These are phyloP conservation scores for Withania somnifera DNA, from an alignment of 305 asterid genomes.

Conservation along the genomic window DNA sequence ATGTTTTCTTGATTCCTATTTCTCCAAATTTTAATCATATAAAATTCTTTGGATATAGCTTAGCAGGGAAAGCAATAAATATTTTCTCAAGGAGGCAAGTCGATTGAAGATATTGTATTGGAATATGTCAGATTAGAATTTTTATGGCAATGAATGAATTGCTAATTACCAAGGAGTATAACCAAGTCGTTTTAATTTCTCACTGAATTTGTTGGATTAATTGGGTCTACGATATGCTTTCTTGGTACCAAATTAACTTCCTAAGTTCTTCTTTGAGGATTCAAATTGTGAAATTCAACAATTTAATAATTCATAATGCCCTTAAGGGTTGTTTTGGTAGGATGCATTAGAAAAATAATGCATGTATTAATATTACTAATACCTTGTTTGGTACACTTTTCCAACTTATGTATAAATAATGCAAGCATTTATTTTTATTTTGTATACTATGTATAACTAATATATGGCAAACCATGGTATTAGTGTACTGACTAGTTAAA, in stretches of 20 bases:
- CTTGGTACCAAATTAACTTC: background rate
- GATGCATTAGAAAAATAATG: no score
- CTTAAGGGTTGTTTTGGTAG: no score
- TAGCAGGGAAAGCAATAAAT: background rate
- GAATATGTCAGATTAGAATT: background rate
- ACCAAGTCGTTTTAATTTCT: background rate
- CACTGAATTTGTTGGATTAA: background rate
- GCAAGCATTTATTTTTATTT: no score
- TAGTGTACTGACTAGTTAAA: no score
- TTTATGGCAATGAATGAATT: background rate
- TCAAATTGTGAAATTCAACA: background rate
- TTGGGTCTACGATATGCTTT: background rate
- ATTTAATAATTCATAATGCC: background rate
- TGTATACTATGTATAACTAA: no score
- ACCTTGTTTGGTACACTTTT: no score
- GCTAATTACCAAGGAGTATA: background rate
- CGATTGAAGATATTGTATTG: background rate
- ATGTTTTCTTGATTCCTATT: background rate
- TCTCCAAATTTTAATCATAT: background rate
- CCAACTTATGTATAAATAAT: no score
- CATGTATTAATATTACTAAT: no score
- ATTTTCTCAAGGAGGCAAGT: background rate
- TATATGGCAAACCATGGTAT: no score
- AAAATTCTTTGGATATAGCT: background rate
- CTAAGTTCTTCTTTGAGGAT: background rate